phyloP scores from a whole-genome alignment of 2,329 filamentous ascomycete genomes.

The Arthrinium phaeospermum region DNA sequence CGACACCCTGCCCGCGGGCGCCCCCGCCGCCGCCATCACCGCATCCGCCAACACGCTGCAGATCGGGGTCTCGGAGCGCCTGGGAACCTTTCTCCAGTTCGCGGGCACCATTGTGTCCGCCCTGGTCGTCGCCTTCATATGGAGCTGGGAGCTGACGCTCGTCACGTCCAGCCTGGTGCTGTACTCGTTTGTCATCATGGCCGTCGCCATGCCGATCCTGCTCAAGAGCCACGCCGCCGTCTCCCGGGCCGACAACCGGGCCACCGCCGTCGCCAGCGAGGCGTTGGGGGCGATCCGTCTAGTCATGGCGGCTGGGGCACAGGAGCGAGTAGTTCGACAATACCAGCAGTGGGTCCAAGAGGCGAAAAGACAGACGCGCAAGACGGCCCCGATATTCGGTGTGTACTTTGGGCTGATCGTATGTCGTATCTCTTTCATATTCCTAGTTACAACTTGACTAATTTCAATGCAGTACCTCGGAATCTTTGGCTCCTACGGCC shows the following conservation, averaged over 20 bases:
- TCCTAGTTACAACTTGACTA: neutral
- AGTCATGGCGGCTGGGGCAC: slow-evolving; percentile 64
- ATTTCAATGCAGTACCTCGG: slow-evolving; percentile 22
- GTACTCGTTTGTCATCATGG: slow-evolving; percentile 55
- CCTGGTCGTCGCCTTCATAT: slow-evolving; percentile 58
- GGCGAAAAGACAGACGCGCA: slow-evolving; percentile 51
- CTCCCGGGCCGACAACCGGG: slow-evolving; percentile 55
- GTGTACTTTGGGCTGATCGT: slow-evolving; percentile 54
- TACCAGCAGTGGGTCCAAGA: slow-evolving; percentile 60
- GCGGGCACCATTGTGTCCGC: slow-evolving; percentile 54
- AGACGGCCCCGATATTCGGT: slow-evolving; percentile 53
- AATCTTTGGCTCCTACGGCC: slow-evolving; percentile 54
- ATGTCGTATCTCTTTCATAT: neutral
- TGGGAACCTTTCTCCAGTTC: slow-evolving; percentile 61
- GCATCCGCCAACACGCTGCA: slow-evolving; percentile 64
- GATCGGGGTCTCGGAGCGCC: slow-evolving; percentile 65
- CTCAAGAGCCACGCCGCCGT: slow-evolving; percentile 53
- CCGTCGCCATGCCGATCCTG: slow-evolving; percentile 55
- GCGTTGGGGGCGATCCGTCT: slow-evolving; percentile 61
- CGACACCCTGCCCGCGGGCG: slow-evolving; percentile 64
- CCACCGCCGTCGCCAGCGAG: slow-evolving; percentile 63
- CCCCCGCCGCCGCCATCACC: slow-evolving; percentile 64
- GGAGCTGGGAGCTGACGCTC: slow-evolving; percentile 62
- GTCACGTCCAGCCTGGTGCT: slow-evolving; percentile 59
- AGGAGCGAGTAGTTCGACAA: slow-evolving; percentile 53